A percentile compares a stretch with the other conserved stretches of the same genome.
Conservation (phyloP, 306 rosid species). For the Mucuna pruriens region DNA sequence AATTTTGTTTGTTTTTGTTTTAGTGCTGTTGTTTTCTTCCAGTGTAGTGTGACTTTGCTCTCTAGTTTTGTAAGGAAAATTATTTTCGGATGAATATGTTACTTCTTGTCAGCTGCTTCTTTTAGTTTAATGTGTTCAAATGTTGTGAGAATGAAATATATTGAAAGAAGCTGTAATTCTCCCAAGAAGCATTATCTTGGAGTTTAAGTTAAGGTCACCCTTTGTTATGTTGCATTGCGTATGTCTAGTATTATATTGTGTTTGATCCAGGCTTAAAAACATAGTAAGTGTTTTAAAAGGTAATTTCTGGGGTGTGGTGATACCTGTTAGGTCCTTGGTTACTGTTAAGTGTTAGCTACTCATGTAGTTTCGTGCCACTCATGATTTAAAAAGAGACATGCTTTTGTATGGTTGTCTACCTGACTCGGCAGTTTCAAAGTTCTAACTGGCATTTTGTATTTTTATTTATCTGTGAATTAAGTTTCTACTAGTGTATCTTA, state of each 20-base stretch:
- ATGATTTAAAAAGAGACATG: background rate
- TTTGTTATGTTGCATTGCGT: background rate
- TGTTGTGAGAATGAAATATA: background rate
- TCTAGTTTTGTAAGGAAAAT: background rate
- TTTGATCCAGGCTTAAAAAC: slow-evolving; percentile 1
- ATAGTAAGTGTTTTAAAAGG: background rate
- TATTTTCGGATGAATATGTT: background rate
- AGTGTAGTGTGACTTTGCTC: background rate
- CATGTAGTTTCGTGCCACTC: background rate
- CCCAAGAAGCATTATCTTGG: background rate
- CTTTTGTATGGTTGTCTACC: background rate
- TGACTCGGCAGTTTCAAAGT: slow-evolving; percentile 7
- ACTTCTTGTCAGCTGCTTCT: background rate
- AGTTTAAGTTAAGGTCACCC: slow-evolving; percentile 6
- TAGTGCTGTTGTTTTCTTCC: slow-evolving; percentile 1
- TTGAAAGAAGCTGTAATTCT: background rate
- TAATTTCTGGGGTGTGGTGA: background rate
- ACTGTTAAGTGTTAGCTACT: background rate
- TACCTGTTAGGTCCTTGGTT: background rate
- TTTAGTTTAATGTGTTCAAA: background rate
- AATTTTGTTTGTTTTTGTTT: slow-evolving; percentile 4
- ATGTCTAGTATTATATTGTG: background rate
- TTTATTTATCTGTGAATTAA: background rate
- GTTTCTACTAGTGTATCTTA: background rate
- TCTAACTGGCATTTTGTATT: background rate